Evolutionary conservation across 495 filamentous ascomycete genomes (phyloP).

Genomic region (Penicillium paxilli): DNA sequence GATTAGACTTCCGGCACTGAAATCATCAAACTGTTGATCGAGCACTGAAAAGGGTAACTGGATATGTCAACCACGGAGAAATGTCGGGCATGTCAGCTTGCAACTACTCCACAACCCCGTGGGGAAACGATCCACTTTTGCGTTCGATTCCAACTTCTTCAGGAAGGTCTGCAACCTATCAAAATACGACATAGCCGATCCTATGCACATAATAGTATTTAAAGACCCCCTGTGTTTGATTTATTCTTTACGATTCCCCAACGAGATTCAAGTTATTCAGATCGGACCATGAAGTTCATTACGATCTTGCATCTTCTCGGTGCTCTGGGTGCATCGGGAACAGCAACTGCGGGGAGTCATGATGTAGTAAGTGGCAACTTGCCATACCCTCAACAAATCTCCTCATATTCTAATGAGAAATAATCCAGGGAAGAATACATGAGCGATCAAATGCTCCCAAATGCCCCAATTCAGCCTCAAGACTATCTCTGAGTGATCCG

Average conservation of each 20-base stretch:
- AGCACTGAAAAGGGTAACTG: no score
- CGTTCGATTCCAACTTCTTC: conserved; percentile 6
- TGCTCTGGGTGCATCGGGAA: background rate
- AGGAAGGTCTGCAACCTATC: conserved; percentile 10
- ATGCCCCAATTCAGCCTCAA: conserved; percentile 15
- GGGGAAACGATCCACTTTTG: conserved; percentile 7
- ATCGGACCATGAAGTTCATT: background rate
- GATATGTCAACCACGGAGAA: conserved; percentile 1
- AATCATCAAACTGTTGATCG: no score
- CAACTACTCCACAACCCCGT: conserved; percentile 6
- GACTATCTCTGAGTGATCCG: conserved; percentile 27
- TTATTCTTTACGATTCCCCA: no score
- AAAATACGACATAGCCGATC: background rate
- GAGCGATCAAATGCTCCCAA: background rate
- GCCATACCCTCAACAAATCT: background rate
- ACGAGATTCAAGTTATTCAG: background rate
- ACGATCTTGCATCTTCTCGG: background rate
- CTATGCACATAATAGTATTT: background rate
- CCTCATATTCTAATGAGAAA: background rate
- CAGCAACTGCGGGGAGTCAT: background rate
- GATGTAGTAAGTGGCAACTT: conserved; percentile 17
- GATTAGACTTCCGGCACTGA: no score
- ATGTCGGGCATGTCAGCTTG: conserved; percentile 1
- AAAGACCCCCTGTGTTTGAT: background rate
- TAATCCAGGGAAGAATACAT: background rate